phyloP scores from a whole-genome alignment of 768 basidiomycete genomes.

The Mycena capillaripes region DNA sequence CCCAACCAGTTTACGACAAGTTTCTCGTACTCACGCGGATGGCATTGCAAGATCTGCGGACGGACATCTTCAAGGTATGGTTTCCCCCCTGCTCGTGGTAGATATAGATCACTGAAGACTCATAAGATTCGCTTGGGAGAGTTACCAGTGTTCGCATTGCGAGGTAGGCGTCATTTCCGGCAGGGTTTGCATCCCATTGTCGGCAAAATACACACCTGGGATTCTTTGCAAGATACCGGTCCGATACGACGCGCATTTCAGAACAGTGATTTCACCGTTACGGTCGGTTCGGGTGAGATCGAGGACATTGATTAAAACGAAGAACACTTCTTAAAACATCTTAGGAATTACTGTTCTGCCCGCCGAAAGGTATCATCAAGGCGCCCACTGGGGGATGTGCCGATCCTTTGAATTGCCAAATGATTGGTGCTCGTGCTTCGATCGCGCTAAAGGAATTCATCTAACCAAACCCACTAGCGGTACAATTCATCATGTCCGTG shows the following conservation, averaged over 20 bases:
- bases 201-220: not conserved
- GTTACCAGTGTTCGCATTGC: not conserved
- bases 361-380: not conserved
- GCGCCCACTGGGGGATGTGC: not conserved
- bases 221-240: not conserved
- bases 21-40: not conserved
- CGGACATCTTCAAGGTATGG: conserved; percentile 14
- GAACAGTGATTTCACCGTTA: not conserved
- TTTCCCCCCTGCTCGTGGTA: not conserved
- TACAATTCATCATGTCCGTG: conserved; percentile 10
- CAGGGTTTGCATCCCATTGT: not conserved
- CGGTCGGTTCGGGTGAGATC: not conserved
- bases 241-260: not conserved
- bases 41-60: conserved; percentile 15
- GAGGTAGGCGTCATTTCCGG: not conserved
- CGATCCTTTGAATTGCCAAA: not conserved
- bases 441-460: not conserved
- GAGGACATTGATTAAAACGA: not conserved
- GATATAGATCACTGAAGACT: not conserved
- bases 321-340: not conserved
- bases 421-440: not conserved
- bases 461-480: not conserved
- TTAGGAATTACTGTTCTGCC: not conserved
- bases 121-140: not conserved
- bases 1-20: not conserved